Evolutionary conservation across 1,139 yeast genomes (phyloP), one percentile per base, ranked within the genome.

Genomic region (Hemisphaericaspora subhashii): DNA sequence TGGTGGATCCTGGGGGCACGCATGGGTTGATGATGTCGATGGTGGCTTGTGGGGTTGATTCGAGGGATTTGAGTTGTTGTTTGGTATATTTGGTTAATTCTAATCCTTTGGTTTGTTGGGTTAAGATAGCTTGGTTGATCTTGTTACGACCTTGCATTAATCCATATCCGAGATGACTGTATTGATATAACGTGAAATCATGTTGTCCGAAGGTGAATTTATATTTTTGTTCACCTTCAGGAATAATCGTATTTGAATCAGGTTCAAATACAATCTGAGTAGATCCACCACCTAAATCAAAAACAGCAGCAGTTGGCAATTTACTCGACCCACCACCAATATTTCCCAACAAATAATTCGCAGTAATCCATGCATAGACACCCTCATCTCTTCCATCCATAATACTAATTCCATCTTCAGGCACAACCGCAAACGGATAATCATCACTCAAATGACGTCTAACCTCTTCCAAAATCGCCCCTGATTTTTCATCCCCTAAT

Each of bases 241-340:
- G 67, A 85, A 89, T 78, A 8, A 36, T 33, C 48, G 68, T 60
- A 45, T 79, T 76, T 36, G 69, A 64, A 11, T 77, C 75, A 9
- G 99, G 99, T 69, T 92, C 98, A 62, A 92, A 92, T 5, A 92
- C 98, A 66, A 92, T 89, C 66, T 92, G 99, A 10, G 98, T 92
- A 4, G 97, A 89, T 6, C 98, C 98, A 51, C 99, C 99, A 52
- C 99, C 99, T 47, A 92, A 79, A 60, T 92, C 99, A 58, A 92
- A 92, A 11, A 92, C 95, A 7, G 98, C 98, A 37, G 96, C 96
- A 10, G 98, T 92, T 23, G 92, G 86, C 22, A 66, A 62, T 62
- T 81, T 80, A 35, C 79, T 83, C 2, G 23, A 17, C 15, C 78
- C 64, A 20, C 81, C 68, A 20, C 98, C 98, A 58, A 92, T 88